These are phyloP conservation scores for Trypanosoma grayi DNA, from an alignment of 208 protist species.

Conservation along the genomic window DNA sequence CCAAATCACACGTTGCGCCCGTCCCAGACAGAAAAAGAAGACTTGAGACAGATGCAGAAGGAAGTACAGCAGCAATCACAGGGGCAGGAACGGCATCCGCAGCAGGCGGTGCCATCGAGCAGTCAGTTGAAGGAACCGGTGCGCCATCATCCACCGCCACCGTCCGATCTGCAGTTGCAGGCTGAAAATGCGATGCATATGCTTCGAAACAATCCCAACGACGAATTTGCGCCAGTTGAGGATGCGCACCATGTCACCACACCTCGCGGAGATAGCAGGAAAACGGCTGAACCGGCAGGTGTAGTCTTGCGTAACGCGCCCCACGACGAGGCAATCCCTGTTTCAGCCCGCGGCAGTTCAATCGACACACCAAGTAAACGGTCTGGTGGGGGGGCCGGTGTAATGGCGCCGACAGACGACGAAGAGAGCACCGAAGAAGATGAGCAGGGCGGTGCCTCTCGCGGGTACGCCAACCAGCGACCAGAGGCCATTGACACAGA, in stretches of 20 bases:
- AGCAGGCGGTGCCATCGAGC: too few relatives aligned
- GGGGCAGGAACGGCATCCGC: too few relatives aligned
- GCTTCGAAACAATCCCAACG: conserved; percentile 84
- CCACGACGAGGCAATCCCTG: conserved; percentile 63
- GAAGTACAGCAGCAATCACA: not conserved
- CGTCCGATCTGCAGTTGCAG: not conserved
- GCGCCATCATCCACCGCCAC: too few relatives aligned
- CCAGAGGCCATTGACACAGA: conserved; percentile 61
- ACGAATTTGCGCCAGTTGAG: conserved; percentile 77
- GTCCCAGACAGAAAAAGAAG: not conserved
- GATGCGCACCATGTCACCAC: conserved; percentile 56
- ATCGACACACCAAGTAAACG: conserved; percentile 12
- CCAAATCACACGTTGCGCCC: not conserved
- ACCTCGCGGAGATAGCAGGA: conserved; percentile 21
- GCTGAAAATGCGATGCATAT: not conserved
- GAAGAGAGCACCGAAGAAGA: conserved; percentile 30
- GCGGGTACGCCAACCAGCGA: conserved; percentile 58
- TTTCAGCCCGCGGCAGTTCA: conserved; percentile 19
- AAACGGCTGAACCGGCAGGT: not conserved
- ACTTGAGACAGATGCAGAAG: too few relatives aligned
- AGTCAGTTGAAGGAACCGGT: too few relatives aligned
- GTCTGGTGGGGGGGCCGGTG: not conserved
- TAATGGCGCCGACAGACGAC: conserved; percentile 20
- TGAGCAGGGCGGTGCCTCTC: conserved; percentile 31
- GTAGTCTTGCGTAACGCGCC: conserved; percentile 51